Evolutionary conservation across 768 basidiomycete genomes (phyloP), one percentile per base, ranked within the genome.

Genomic region (Kwoniella europaea): DNA sequence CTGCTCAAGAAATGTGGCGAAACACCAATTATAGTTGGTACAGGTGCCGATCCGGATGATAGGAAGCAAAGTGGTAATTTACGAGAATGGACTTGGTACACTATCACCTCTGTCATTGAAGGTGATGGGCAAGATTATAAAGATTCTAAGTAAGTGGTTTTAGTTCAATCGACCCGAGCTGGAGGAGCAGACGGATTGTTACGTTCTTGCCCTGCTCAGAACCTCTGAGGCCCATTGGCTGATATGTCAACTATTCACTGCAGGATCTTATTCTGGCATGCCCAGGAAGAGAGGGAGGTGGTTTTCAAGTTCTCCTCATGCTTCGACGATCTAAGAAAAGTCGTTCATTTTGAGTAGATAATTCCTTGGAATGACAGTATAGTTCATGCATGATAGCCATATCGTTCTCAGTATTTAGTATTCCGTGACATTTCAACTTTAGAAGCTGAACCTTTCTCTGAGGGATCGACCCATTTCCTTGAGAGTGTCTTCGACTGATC

Each of bases 391-490:
- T 0, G 35, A 35, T 35, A 35, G 6, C 35, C 35, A 35, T 35
- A 35, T 6, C 35, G 7, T 35, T 6, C 35, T 35, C 35, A 35
- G 35, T 35, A 35, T 35, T 35, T 35, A 6, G 35, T 35, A 35
- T 35, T 35, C 35, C 7, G 6, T 35, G 35, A 35, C 0, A 0
- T 35, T 35, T 35, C 35, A 16, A 20, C 4, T 18, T n/a, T 72
- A 72, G 35, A 73, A 62, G 52, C 63, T 65, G 68, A 79, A 79
- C 63, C 72, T 69, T 42, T 71, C 71, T 58, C 68, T 65, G 54
- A 79, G 68, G 24, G 73, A 74, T 63, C 74, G 62, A 42, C 69
- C 76, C 71, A 71, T 79, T 55, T 79, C 78, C 62, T 69, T 57
- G 15, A 76, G 44, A 24, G 72, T 72, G 0, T 74, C 76, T 13